These are phyloP conservation scores for Penicillium fuscoglaucum DNA, from an alignment of 2,329 filamentous ascomycete genomes.

Conservation along the genomic window DNA sequence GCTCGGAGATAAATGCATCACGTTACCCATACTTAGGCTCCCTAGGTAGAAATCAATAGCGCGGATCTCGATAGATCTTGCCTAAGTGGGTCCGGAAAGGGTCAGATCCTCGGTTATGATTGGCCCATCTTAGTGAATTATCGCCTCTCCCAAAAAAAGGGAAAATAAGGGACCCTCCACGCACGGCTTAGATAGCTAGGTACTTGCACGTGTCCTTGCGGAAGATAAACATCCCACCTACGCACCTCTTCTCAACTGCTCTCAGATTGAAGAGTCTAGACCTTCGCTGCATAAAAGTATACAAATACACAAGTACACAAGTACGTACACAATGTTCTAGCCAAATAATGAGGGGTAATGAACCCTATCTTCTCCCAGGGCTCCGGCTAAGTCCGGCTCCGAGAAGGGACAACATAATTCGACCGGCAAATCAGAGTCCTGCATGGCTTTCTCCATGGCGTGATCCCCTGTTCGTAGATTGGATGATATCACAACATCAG, in stretches of 20 bases:
- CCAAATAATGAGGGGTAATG: not conserved
- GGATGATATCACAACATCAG: not conserved
- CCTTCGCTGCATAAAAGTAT: not conserved
- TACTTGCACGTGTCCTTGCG: not conserved
- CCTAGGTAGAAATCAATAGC: not conserved
- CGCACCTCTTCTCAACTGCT: not conserved
- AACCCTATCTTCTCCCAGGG: not conserved
- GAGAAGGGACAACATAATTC: not conserved
- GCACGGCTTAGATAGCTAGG: not conserved
- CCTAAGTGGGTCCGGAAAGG: not conserved
- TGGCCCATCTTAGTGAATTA: not conserved
- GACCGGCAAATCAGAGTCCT: slow-evolving; percentile 3
- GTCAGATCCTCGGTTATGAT: not conserved
- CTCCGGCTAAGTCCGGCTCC: slow-evolving; percentile 3
- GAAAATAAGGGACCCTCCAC: not conserved
- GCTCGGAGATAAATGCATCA: not conserved
- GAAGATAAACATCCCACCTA: not conserved
- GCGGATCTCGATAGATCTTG: slow-evolving; percentile 6
- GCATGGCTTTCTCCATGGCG: not conserved
- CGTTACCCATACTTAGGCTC: not conserved
- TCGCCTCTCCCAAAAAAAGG: not conserved
- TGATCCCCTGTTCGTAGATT: not conserved
- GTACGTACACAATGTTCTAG: too few relatives aligned
- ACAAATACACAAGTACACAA: too few relatives aligned
- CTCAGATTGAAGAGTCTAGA: not conserved